Conservation (phyloP, 2,329 filamentous ascomycete species). For the Fusarium sp. region DNA sequence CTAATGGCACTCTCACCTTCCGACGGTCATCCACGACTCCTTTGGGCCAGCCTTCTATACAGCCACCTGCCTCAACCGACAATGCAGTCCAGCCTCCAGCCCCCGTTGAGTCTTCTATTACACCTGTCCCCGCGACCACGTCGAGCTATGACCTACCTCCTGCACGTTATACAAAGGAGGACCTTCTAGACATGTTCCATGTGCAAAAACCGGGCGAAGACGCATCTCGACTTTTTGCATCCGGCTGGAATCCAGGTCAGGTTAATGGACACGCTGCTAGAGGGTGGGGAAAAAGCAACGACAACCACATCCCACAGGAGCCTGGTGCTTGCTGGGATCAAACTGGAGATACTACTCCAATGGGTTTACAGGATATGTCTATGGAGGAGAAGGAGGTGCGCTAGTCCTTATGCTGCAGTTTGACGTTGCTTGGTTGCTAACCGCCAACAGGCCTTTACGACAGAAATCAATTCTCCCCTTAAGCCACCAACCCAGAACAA, state of each 20-base stretch:
- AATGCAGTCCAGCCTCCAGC: conserved; percentile 54
- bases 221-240: conserved; percentile 75
- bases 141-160: conserved; percentile 53
- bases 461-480: conserved; percentile 92
- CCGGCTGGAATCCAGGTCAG: conserved; percentile 82
- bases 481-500: conserved; percentile 86
- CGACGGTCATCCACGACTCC: conserved; percentile 72
- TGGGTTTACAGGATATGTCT: conserved; percentile 79
- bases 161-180: conserved; percentile 80
- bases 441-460: conserved; percentile 74
- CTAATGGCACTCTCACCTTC: conserved; percentile 74
- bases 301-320: conserved; percentile 79
- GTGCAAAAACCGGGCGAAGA: conserved; percentile 61
- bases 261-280: conserved; percentile 72
- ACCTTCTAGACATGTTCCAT: conserved; percentile 81
- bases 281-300: conserved; percentile 82
- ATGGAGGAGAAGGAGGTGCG: conserved; percentile 70
- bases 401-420: conserved; percentile 23
- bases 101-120: conserved; percentile 49
- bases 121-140: conserved; percentile 38
- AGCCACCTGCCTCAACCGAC: conserved; percentile 51
- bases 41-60: conserved; percentile 54
- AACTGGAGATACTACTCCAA: conserved; percentile 74
- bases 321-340: conserved; percentile 94
- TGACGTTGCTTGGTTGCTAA: conserved; percentile 32